Evolutionary conservation across 345 rosid species (phyloP).

Genomic region (Heritiera littoralis): DNA sequence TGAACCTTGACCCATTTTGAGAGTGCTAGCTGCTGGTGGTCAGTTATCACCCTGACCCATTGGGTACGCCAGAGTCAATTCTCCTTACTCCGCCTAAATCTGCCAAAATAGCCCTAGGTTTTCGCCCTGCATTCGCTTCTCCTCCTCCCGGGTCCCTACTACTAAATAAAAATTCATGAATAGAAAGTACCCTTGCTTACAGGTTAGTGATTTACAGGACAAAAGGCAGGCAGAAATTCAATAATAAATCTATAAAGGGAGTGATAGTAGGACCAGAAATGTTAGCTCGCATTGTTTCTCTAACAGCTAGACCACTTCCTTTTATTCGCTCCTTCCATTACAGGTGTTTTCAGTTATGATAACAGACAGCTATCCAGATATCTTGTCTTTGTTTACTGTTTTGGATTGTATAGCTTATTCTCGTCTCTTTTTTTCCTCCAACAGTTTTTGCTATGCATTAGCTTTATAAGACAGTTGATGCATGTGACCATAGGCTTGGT

Average conservation of each 20-base stretch:
- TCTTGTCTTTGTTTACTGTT: neutral
- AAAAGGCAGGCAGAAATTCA: neutral
- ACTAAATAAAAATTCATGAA: no score
- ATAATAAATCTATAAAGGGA: neutral
- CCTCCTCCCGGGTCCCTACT: no score
- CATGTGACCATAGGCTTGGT: neutral
- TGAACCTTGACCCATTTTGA: no score
- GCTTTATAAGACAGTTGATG: slow-evolving; percentile 1
- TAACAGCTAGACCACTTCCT: slow-evolving; percentile 7
- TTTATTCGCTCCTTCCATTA: neutral
- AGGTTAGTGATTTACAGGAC: neutral
- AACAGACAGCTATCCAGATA: neutral
- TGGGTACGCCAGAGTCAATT: no score
- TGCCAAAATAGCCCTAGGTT: no score
- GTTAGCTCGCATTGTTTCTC: slow-evolving; percentile 5
- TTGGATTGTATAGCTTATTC: neutral
- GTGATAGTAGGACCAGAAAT: neutral
- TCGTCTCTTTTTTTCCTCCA: no score
- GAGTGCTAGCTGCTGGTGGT: no score
- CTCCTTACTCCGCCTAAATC: no score
- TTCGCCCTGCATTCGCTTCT: no score
- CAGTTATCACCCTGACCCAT: no score
- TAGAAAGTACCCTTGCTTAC: neutral
- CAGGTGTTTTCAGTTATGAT: neutral
- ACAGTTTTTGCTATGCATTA: neutral